These are phyloP conservation scores for Plantago lanceolata DNA, from an alignment of 305 asterid genomes.

Conservation along the genomic window DNA sequence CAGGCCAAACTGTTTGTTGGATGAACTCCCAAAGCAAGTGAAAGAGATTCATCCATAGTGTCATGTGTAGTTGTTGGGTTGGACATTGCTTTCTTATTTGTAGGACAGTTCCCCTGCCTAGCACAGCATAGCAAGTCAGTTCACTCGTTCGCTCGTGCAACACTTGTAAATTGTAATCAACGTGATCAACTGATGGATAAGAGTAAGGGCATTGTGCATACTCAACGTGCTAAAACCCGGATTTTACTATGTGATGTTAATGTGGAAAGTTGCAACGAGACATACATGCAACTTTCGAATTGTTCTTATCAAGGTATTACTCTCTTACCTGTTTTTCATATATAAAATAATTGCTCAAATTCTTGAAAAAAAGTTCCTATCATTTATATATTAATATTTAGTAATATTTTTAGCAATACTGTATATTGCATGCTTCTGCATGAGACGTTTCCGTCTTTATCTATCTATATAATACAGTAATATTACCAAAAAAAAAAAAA, in stretches of 20 bases:
- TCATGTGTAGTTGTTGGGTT: slow-evolving; percentile 27
- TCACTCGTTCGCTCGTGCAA: slow-evolving; percentile 20
- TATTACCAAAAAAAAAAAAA: too few species aligned
- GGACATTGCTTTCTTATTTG: neutral
- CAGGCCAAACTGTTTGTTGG: slow-evolving; percentile 39
- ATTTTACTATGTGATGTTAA: slow-evolving; percentile 38
- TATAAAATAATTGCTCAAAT: neutral
- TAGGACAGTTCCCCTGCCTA: slow-evolving; percentile 21
- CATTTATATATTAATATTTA: too few species aligned
- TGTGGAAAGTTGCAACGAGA: slow-evolving; percentile 39
- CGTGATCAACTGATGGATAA: slow-evolving; percentile 23
- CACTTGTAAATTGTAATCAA: slow-evolving; percentile 9
- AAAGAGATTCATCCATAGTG: neutral
- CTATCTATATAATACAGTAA: too few species aligned
- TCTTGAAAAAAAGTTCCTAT: neutral
- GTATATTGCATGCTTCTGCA: neutral
- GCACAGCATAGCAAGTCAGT: neutral
- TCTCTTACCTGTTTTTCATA: neutral
- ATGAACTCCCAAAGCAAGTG: slow-evolving; percentile 11
- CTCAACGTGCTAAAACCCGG: slow-evolving; percentile 25
- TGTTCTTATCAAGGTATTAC: slow-evolving; percentile 44
- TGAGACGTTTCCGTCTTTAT: too few species aligned
- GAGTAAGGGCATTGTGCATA: slow-evolving; percentile 21
- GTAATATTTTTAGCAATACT: neutral
- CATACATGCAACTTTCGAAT: slow-evolving; percentile 34